Evolutionary conservation across 495 filamentous ascomycete genomes (phyloP).

Genomic region (Talaromyces nanjingensis): DNA sequence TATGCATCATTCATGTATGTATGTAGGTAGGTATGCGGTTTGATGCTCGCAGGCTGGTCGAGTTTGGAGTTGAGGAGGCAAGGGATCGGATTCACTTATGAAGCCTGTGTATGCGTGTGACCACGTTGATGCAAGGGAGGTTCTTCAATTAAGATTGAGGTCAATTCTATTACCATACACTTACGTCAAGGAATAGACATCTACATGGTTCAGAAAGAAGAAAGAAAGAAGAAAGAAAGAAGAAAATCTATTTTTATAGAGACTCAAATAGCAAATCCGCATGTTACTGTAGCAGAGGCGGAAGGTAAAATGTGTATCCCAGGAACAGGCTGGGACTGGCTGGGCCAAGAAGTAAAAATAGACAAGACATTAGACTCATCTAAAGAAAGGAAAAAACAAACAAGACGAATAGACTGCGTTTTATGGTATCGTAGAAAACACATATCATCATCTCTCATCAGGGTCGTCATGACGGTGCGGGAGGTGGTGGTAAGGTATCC

Average conservation of each 20-base stretch:
- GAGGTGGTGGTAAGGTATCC: conserved; percentile 41
- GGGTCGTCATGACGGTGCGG: conserved; percentile 42
- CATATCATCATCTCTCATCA: conserved; percentile 50
- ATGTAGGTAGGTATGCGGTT: background rate
- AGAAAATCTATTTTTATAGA: conserved; percentile 8
- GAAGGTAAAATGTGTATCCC: background rate
- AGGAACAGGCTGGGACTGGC: background rate
- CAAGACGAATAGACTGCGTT: conserved; percentile 1
- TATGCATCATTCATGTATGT: background rate
- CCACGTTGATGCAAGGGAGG: background rate
- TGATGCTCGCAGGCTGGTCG: background rate
- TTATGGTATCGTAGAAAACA: conserved; percentile 11
- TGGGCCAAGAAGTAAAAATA: background rate
- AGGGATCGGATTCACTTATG: too few species aligned
- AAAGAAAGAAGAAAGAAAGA: background rate
- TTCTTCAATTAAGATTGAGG: background rate
- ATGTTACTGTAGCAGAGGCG: conserved; percentile 12
- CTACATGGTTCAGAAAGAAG: background rate
- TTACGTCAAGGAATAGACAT: background rate
- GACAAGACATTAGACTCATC: background rate
- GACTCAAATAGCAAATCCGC: conserved; percentile 6
- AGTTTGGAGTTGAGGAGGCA: background rate
- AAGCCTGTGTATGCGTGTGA: background rate
- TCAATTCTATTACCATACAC: background rate
- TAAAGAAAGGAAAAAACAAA: background rate